Base-by-base conservation (phyloP, 345 rosid genomes). In the Salix brachista region DNA sequence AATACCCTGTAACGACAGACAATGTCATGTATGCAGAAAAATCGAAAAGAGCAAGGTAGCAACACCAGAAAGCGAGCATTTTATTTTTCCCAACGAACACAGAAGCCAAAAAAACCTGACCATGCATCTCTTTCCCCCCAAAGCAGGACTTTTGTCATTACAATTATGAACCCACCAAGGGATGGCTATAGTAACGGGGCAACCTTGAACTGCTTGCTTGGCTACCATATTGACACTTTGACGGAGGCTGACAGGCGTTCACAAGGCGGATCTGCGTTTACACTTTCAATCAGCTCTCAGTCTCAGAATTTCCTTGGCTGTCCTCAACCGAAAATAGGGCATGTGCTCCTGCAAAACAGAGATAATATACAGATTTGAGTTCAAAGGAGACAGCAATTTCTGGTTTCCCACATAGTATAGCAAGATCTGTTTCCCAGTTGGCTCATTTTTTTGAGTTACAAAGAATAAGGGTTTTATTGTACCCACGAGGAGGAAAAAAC, bases 321-420 rank as follows among this genome's bases (percentile, higher is more conserved):
- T 96, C 84, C 99, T 89, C 76, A 78, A 37, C 23, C 99, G 87
- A 71, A 96, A 96, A 83, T 94, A 96, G 67, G 94, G 94, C 99
- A 96, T 96, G 80, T 92, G 87, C 66, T 88, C 95, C 99, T 96
- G 50, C 76, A 70, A 23, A 48, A 28, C 21, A 28, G 62, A 12
- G 66, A 32, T 25, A 56, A 32, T 25, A 56, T 8, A 21, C 3
- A 28, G 28, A 13, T 71, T 64, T 34, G 44, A 60, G 32, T 3
- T 23, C 11, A 7, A 10, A 37, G n/a, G 23, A 16, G 25, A 26
- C 66, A 16, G 36, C 19, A 32, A 32, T 48, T 7, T 32, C 6
- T 1, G 37, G n/a, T 41, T 54, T 54, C 61, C 61, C 21, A 54
- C 61, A 19, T 21, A 8, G 61, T 21, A 21, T n/a, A n/a, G 10